Conservation (phyloP, 2,329 filamentous ascomycete genomes). For the Talaromyces atroroseus region DNA sequence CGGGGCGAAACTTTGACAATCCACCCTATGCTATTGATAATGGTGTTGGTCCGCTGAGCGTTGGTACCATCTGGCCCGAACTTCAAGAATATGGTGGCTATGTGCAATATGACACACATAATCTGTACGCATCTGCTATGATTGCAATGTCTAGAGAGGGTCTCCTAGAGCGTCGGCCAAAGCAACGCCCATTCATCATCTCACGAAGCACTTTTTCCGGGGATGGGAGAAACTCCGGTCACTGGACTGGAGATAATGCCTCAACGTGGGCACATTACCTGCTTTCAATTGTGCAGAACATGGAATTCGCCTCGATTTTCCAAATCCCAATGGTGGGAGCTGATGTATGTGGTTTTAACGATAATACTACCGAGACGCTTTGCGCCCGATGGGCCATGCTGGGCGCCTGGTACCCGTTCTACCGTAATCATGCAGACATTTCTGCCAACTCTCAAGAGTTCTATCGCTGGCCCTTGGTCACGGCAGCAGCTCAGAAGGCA, state of each 20-base stretch:
- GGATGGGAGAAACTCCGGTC: slow-evolving; percentile 55
- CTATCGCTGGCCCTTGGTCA: slow-evolving; percentile 62
- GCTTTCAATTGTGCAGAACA: slow-evolving; percentile 53
- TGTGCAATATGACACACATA: slow-evolving; percentile 69
- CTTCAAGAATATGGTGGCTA: slow-evolving; percentile 59
- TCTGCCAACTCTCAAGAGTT: slow-evolving; percentile 59
- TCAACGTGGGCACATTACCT: slow-evolving; percentile 56
- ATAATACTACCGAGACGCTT: slow-evolving; percentile 60
- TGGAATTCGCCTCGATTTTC: slow-evolving; percentile 60
- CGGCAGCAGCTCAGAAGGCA: slow-evolving; percentile 61
- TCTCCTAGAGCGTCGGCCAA: slow-evolving; percentile 61
- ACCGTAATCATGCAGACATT: slow-evolving; percentile 64
- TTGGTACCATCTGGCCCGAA: slow-evolving; percentile 61
- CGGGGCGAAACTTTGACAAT: slow-evolving; percentile 57
- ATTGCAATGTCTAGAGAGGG: slow-evolving; percentile 58
- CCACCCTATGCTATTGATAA: slow-evolving; percentile 64
- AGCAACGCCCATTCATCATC: slow-evolving; percentile 63
- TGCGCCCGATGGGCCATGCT: slow-evolving; percentile 70
- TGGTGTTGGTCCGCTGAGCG: slow-evolving; percentile 46
- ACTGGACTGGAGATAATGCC: slow-evolving; percentile 58
- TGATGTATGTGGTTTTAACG: slow-evolving; percentile 73
- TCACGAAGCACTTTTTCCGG: slow-evolving; percentile 73
- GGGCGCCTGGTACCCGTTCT: slow-evolving; percentile 70
- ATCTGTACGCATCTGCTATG: slow-evolving; percentile 70
- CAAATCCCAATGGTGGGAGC: slow-evolving; percentile 63